Evolutionary conservation across 148 eudicot species (phyloP).

Genomic region (Vaccinium vitisidaea): DNA sequence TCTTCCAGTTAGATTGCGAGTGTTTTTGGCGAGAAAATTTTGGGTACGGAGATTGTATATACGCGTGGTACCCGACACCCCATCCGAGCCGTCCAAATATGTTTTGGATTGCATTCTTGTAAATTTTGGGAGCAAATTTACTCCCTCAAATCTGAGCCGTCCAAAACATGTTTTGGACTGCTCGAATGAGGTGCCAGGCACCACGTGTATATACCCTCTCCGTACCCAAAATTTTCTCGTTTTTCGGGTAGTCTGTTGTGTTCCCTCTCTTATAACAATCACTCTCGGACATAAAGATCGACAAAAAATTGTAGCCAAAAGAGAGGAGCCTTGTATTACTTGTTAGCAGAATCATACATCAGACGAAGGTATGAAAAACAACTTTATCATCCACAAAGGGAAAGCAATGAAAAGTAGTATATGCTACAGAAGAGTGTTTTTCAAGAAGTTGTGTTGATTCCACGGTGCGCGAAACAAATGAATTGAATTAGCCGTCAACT

Average conservation of each 20-base stretch:
- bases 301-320: background rate
- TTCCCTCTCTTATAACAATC: slow-evolving; percentile 37
- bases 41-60: too few species aligned
- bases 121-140: too few species aligned
- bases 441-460: background rate
- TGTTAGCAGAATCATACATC: background rate
- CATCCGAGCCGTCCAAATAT: too few species aligned
- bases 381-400: background rate
- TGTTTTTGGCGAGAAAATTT: too few species aligned
- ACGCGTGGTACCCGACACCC: too few species aligned
- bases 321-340: slow-evolving; percentile 4
- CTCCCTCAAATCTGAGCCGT: too few species aligned
- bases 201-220: too few species aligned
- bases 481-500: background rate
- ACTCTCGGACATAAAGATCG: background rate
- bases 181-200: too few species aligned
- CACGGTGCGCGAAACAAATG: background rate
- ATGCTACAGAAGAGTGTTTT: background rate
- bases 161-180: too few species aligned
- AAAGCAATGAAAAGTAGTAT: too few species aligned
- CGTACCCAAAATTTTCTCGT: too few species aligned
- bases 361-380: slow-evolving; percentile 14
- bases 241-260: slow-evolving; percentile 20
- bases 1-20: background rate
- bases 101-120: too few species aligned